Conservation (phyloP, 2,329 filamentous ascomycete species). For the Xylaria hypoxylon region DNA sequence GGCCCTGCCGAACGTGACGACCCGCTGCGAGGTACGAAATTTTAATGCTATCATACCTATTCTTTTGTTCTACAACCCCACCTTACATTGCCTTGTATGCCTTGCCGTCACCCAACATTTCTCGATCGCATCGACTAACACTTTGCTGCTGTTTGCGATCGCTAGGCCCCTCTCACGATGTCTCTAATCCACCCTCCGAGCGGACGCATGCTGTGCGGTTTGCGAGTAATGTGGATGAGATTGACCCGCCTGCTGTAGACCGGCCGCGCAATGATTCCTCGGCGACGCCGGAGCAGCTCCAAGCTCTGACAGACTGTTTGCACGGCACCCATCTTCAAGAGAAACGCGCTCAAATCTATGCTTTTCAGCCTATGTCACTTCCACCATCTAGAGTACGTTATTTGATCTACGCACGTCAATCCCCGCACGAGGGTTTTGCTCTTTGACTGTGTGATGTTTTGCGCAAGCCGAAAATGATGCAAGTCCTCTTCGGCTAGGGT, state of each 20-base stretch:
- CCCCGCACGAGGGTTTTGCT: constrained; percentile 7
- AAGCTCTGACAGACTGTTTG: constrained; percentile 76
- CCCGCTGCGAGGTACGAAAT: constrained; percentile 45
- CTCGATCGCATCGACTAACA: constrained; percentile 40
- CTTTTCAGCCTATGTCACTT: constrained; percentile 90
- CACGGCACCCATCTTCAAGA: constrained; percentile 83
- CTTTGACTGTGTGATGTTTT: constrained; percentile 14
- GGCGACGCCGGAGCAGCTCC: constrained; percentile 72
- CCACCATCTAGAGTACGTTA: constrained; percentile 82
- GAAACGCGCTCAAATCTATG: constrained; percentile 84
- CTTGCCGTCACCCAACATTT: constrained; percentile 17
- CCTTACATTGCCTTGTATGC: constrained; percentile 13
- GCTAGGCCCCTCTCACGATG: constrained; percentile 41
- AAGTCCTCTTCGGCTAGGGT: not conserved
- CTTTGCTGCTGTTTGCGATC: constrained; percentile 35
- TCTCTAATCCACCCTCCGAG: constrained; percentile 45
- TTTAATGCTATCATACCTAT: constrained; percentile 18
- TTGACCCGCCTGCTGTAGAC: constrained; percentile 59
- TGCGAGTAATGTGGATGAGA: constrained; percentile 77
- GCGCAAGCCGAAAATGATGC: not conserved
- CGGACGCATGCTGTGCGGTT: constrained; percentile 73
- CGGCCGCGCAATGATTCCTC: constrained; percentile 50
- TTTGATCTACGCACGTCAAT: constrained; percentile 45
- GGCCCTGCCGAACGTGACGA: constrained; percentile 39
- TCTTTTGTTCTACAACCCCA: constrained; percentile 30